Base-by-base conservation (phyloP, 2,329 filamentous ascomycete species). In the Juglanconis juglandina region DNA sequence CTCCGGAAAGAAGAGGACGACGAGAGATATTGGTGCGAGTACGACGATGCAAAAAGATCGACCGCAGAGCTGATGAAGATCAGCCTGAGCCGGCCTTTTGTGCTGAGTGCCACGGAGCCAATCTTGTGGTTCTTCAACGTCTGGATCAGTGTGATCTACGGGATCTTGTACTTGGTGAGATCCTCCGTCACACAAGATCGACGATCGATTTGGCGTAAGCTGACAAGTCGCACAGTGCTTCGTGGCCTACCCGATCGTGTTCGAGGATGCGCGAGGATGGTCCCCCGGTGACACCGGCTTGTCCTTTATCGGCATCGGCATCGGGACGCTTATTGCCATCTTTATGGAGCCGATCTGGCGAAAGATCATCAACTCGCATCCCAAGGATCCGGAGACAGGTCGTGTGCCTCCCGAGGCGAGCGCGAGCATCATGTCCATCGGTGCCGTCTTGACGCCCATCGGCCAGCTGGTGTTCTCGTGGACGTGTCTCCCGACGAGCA, bases 401-500 rank as follows among this genome's bases (percentile, higher is more conserved):
- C 86, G 86, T 42, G 82, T 86, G 0, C 80, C 84, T 0, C 92
- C 92, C 0, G 93, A 97, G 74, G 88, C 92, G 1, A 91, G 90
- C 65, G 91, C 94, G 4, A 84, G 86, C 47, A 82, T 95, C 59
- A 89, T 96, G 68, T 91, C 88, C 66, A 84, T 96, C 33, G 91
- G 89, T 3, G 85, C 91, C 0, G 71, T 96, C 1, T 77, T 91
- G 1, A 86, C 90, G 0, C 89, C 92, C 0, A 72, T 91, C 3
- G 93, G 92, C 14, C 88, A 96, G 73, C 82, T 97, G 32, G 89
- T 88, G 72, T 97, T 97, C 69, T 86, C 90, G 0, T 96, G 92
- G 92, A 96, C 92, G 0, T 92, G 88, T 63, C 84, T 92, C 0
- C 92, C 92, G 0, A 76, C 75, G 0, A 83, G 84, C 4, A 91